phyloP scores from a whole-genome alignment of 139 green algal genomes.

The Chlamydomonas eustigma region DNA sequence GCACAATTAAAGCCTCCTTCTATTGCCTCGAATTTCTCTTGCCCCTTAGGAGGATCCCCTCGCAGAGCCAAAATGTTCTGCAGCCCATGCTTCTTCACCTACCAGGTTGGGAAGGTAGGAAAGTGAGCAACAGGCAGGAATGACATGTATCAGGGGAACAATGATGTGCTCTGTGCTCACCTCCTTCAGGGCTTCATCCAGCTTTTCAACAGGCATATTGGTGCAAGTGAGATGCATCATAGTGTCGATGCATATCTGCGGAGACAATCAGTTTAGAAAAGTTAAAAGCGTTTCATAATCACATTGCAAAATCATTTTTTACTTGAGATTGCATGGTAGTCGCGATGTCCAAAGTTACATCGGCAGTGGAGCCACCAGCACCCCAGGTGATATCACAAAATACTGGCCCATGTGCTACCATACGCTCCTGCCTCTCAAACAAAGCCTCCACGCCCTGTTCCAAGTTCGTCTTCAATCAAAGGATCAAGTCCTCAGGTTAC shows the following conservation, averaged over 20 bases:
- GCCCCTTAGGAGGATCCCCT: slow-evolving; percentile 90
- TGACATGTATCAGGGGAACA: too few relatives aligned
- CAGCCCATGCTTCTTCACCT: slow-evolving; percentile 82
- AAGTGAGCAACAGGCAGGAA: too few relatives aligned
- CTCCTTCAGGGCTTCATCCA: slow-evolving; percentile 79
- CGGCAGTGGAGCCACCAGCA: slow-evolving; percentile 89
- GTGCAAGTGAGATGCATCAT: slow-evolving; percentile 99
- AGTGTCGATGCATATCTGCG: slow-evolving; percentile 90
- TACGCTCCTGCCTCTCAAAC: slow-evolving; percentile 83
- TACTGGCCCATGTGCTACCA: slow-evolving; percentile 72
- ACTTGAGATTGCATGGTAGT: slow-evolving; percentile 84
- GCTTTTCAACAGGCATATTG: slow-evolving; percentile 91
- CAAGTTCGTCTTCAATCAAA: background rate
- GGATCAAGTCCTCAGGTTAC: background rate
- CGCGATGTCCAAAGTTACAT: slow-evolving; percentile 94
- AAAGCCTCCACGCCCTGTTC: slow-evolving; percentile 90
- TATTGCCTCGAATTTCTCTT: slow-evolving; percentile 81
- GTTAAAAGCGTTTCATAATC: too few relatives aligned
- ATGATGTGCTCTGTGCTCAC: slow-evolving; percentile 39
- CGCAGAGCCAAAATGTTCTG: slow-evolving; percentile 93
- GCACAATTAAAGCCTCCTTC: slow-evolving; percentile 92
- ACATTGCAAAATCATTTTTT: too few relatives aligned
- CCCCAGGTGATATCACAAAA: slow-evolving; percentile 99
- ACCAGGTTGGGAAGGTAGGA: background rate
- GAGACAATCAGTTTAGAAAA: too few relatives aligned